These are phyloP conservation scores for Phyllosticta citrichinensis DNA, from an alignment of 2,329 filamentous ascomycete genomes.

Conservation along the genomic window DNA sequence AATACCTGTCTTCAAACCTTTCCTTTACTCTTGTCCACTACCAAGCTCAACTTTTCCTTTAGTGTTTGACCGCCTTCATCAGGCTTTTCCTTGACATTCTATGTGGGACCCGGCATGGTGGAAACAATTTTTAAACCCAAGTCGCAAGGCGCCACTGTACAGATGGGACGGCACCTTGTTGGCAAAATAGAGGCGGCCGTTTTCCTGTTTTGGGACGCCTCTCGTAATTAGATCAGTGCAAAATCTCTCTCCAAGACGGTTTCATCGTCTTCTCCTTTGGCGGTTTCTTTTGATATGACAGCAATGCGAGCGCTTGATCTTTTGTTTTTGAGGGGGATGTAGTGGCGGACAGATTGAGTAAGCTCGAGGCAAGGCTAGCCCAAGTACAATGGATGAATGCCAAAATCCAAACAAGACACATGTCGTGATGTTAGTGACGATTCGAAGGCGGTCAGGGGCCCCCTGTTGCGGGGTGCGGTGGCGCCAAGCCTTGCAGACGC, in stretches of 20 bases:
- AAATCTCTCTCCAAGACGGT: background rate
- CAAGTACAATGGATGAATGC: background rate
- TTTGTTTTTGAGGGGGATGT: background rate
- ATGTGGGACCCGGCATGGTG: background rate
- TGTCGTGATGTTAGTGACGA: background rate
- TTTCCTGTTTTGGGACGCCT: background rate
- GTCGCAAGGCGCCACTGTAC: background rate
- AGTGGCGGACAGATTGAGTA: background rate
- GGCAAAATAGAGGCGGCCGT: background rate
- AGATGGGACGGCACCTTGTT: background rate
- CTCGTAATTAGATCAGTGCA: background rate
- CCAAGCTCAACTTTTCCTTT: conserved; percentile 1
- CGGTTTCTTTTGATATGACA: background rate
- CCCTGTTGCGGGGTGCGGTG: background rate
- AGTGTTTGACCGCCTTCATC: background rate
- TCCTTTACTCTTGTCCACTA: conserved; percentile 5
- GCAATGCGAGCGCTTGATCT: background rate
- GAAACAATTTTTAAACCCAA: background rate
- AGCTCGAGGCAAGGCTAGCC: background rate
- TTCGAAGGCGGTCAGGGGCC: background rate
- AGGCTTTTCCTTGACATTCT: background rate
- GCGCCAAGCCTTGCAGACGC: no score
- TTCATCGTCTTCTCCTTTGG: background rate
- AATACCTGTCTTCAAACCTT: background rate
- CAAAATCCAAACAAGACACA: background rate